Percentiles rank a stretch among this genome's conserved stretches.
phyloP scores from a whole-genome alignment of 2,329 filamentous ascomycete species.

The Talaromyces sp. region DNA sequence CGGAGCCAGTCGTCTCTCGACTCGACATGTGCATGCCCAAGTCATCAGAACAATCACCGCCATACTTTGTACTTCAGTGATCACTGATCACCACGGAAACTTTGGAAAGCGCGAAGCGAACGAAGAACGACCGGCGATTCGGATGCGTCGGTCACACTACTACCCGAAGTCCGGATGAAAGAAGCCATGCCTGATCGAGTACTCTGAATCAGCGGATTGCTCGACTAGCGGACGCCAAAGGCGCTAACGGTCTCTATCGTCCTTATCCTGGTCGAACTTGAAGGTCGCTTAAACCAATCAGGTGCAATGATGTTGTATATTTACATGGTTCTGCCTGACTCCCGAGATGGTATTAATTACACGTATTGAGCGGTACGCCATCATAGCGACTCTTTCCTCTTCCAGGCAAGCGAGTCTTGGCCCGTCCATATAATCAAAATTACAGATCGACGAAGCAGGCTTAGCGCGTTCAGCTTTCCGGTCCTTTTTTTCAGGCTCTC shows the following conservation, averaged over 20 bases:
- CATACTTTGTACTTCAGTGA: not conserved
- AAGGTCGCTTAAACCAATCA: not conserved
- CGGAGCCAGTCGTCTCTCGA: not conserved
- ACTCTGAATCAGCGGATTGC: conserved; percentile 2
- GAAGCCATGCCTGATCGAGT: not conserved
- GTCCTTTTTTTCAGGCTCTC: not conserved
- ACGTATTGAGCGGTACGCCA: not conserved
- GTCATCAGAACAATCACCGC: not conserved
- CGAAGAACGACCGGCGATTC: not conserved
- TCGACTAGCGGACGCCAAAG: not conserved
- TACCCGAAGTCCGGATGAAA: conserved; percentile 1
- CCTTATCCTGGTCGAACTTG: not conserved
- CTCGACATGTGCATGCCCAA: not conserved
- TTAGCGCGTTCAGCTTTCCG: not conserved
- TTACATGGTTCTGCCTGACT: not conserved
- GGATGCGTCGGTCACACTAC: not conserved
- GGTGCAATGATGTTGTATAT: not conserved
- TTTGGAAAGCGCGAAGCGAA: not conserved
- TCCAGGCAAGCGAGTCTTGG: conserved; percentile 1
- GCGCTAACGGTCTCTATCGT: not conserved
- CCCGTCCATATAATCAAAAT: not conserved
- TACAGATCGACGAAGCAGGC: conserved; percentile 14
- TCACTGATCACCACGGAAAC: not conserved
- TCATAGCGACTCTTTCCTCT: not conserved
- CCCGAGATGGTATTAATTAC: not conserved